These are phyloP conservation scores for Myriangium duriaei DNA, from an alignment of 2,329 filamentous ascomycete genomes.

Conservation along the genomic window DNA sequence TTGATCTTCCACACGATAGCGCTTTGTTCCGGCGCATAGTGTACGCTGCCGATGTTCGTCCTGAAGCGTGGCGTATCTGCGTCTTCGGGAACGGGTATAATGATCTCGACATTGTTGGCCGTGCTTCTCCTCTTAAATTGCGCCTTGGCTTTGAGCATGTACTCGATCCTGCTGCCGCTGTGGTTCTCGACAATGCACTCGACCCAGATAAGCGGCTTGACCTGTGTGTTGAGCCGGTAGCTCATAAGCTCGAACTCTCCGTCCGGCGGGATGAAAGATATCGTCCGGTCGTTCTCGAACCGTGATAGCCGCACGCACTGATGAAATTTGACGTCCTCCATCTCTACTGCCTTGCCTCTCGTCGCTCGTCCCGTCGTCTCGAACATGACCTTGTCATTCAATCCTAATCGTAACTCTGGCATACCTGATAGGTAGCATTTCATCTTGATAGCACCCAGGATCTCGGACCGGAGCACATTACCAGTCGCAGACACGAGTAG, in stretches of 20 bases:
- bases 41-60: slow-evolving; percentile 92
- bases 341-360: slow-evolving; percentile 92
- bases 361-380: slow-evolving; percentile 92
- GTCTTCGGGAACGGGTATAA: slow-evolving; percentile 92
- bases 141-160: slow-evolving; percentile 95
- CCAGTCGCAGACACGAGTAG: slow-evolving; percentile 87
- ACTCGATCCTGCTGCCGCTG: slow-evolving; percentile 89
- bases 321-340: slow-evolving; percentile 99
- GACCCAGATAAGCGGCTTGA: slow-evolving; percentile 97
- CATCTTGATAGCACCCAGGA: slow-evolving; percentile 96
- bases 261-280: slow-evolving; percentile 96
- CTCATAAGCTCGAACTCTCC: slow-evolving; percentile 99
- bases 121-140: slow-evolving; percentile 98
- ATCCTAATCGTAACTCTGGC: slow-evolving; percentile 83
- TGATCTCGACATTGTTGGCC: slow-evolving; percentile 97
- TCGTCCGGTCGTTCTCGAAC: slow-evolving; percentile 97
- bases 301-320: slow-evolving; percentile 91
- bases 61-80: slow-evolving; percentile 92
- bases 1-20: slow-evolving; percentile 99
- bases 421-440: slow-evolving; percentile 98
- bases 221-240: slow-evolving; percentile 94
- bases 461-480: slow-evolving; percentile 91
- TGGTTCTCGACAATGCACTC: slow-evolving; percentile 96
- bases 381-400: slow-evolving; percentile 99
- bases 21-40: slow-evolving; percentile 94